Evolutionary conservation across 441 rosid genomes (phyloP), one percentile per base, ranked within the genome.

Genomic region (Gossypium trilobum): DNA sequence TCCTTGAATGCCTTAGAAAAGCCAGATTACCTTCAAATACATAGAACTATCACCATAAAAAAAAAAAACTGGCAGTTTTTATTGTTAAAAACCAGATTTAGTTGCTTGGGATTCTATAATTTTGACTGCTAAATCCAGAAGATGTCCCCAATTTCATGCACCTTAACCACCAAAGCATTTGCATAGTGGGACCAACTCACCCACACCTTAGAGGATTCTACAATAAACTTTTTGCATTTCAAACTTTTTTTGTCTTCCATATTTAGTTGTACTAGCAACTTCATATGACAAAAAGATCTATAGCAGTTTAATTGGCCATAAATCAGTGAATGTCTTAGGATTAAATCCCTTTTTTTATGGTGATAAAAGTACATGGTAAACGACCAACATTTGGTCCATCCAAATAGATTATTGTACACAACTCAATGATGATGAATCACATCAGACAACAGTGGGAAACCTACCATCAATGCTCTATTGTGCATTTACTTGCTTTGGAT

Each of bases 391-490:
- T 62, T 16, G 75, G 79, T 73, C 82, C 82, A 66, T 74, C 72
- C 23, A 22, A 52, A 77, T 31, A 78, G 69, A 63, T 52, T 69
- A 50, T 56, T 19, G 33, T 39, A 3, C 56, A 84, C 74, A 61
- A 76, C 77, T 78, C 71, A 61, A 78, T 73, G 72, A 73, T 73
- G 82, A 77, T 74, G 76, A 77, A 81, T 76, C 78, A 74, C 80
- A 75, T 73, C 71, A 74, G 76, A 74, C 78, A 73, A 71, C 33
- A 70, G 77, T 48, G 80, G 59, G 72, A 80, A 56, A 75, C 79
- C 82, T 83, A 78, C 81, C 82, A 74, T 51, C 77, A 66, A 73
- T 57, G 51, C 27, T 74, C 78, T 73, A 87, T 75, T 81, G 78
- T 52, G 77, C 80, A 79, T 72, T 77, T 74, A 73, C 66, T 58